Evolutionary conservation across 2,329 filamentous ascomycete genomes (phyloP).

Genomic region (Rhytidhysteron rufulum): DNA sequence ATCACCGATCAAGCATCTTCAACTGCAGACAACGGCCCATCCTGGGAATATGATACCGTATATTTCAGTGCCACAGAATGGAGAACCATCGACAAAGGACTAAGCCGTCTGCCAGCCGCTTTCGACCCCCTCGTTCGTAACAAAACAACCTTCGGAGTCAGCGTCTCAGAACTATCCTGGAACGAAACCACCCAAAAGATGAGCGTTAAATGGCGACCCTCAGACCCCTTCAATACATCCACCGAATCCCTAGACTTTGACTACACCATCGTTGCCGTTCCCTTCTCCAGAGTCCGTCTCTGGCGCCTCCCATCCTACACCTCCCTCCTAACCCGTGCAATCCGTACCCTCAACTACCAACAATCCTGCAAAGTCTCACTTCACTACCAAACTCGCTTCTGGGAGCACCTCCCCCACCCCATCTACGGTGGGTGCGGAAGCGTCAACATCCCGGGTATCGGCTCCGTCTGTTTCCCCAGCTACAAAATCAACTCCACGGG

Average conservation of each 20-base stretch:
- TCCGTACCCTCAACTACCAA: conserved; percentile 48
- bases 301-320: conserved; percentile 58
- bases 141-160: conserved; percentile 53
- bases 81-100: conserved; percentile 62
- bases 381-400: conserved; percentile 64
- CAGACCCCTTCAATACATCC: conserved; percentile 40
- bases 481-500: conserved; percentile 63
- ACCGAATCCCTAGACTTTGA: conserved; percentile 55
- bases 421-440: conserved; percentile 64
- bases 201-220: conserved; percentile 54
- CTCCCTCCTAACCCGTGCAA: conserved; percentile 47
- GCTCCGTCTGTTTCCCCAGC: conserved; percentile 62
- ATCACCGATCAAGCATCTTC: conserved; percentile 53
- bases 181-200: conserved; percentile 51
- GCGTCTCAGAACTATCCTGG: conserved; percentile 56
- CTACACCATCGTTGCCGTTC: conserved; percentile 63
- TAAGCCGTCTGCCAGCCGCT: conserved; percentile 57
- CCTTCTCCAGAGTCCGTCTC: conserved; percentile 61
- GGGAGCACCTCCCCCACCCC: conserved; percentile 50
- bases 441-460: conserved; percentile 59
- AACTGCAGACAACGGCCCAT: conserved; percentile 45
- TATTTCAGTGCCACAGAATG: conserved; percentile 60
- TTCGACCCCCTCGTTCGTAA: conserved; percentile 61
- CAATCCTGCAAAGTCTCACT: conserved; percentile 58
- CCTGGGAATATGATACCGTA: conserved; percentile 51